Evolutionary conservation across 306 rosid genomes (phyloP).

Genomic region (Prosopis cineraria): DNA sequence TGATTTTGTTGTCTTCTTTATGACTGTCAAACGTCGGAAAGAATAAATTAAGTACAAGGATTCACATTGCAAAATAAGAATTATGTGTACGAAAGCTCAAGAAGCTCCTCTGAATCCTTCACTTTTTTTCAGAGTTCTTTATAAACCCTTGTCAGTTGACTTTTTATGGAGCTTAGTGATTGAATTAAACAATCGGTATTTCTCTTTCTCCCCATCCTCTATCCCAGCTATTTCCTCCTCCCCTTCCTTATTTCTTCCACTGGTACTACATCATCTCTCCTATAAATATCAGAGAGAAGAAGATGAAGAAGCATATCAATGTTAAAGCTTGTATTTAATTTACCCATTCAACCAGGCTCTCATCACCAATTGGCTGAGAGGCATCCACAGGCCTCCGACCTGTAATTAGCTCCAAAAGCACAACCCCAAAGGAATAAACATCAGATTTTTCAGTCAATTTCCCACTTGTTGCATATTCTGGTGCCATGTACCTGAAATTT

Average conservation of each 20-base stretch:
- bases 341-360: slow-evolving; percentile 99
- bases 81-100: background rate
- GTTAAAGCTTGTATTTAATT: slow-evolving; percentile 32
- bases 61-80: background rate
- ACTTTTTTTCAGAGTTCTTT: background rate
- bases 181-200: background rate
- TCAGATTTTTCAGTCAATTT: slow-evolving; percentile 96
- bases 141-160: background rate
- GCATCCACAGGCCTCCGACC: slow-evolving; percentile 94
- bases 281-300: background rate
- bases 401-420: slow-evolving; percentile 91
- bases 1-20: background rate
- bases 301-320: background rate
- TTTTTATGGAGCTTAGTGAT: background rate
- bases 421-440: slow-evolving; percentile 96
- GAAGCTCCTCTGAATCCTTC: background rate
- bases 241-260: background rate
- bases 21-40: background rate
- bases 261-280: background rate
- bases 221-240: background rate
- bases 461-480: slow-evolving; percentile 99
- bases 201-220: background rate
- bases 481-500: slow-evolving; percentile 89
- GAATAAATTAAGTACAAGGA: background rate
- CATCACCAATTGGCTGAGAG: slow-evolving; percentile 97